Evolutionary conservation across 2,329 filamentous ascomycete species (phyloP).

Genomic region (Clonostachys solani): DNA sequence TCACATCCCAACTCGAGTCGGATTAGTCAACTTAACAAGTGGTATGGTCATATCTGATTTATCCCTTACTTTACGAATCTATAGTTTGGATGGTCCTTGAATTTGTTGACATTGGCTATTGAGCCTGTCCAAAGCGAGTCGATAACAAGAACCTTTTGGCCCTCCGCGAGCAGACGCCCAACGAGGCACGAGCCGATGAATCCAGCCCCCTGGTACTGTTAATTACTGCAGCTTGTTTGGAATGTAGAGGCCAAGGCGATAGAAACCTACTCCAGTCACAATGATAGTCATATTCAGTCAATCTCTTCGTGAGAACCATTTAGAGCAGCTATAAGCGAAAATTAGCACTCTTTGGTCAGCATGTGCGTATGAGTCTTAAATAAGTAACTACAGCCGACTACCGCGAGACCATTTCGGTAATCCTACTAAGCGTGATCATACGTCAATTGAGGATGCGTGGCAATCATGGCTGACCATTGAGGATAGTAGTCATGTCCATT

Average conservation of each 20-base stretch:
- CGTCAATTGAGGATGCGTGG: no score
- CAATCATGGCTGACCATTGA: no score
- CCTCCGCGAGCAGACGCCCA: neutral
- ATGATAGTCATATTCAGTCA: constrained; percentile 3
- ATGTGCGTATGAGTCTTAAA: no score
- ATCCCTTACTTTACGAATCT: constrained; percentile 1
- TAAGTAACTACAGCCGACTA: no score
- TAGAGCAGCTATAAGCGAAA: no score
- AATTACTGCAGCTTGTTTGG: neutral
- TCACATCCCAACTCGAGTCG: constrained; percentile 1
- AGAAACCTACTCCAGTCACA: constrained; percentile 3
- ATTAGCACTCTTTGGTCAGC: no score
- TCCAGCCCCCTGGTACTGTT: constrained; percentile 1
- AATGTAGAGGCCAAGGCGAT: no score
- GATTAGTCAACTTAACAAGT: neutral
- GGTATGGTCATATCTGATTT: no score
- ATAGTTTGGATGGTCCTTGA: neutral
- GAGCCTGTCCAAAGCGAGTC: constrained; percentile 5
- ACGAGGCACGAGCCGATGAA: constrained; percentile 4
- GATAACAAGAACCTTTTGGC: constrained; percentile 1
- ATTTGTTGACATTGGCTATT: neutral
- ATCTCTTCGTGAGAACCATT: no score
- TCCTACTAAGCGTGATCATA: no score
- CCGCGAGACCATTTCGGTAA: no score
- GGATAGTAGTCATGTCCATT: no score